These are phyloP conservation scores for Gamarada debralockiae DNA, from an alignment of 495 filamentous ascomycete species.

Conservation along the genomic window DNA sequence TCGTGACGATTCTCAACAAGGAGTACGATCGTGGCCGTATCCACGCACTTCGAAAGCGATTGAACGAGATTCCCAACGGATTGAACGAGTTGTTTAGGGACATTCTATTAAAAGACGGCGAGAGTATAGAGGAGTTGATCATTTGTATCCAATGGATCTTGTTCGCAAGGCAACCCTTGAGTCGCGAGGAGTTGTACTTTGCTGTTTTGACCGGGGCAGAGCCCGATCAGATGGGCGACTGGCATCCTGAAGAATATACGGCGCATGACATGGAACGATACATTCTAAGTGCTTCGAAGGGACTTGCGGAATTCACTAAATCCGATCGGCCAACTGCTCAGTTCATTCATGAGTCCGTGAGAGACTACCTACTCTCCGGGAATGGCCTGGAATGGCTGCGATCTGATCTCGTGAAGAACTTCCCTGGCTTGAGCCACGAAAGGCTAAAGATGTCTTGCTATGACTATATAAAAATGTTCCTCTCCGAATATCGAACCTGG, in stretches of 20 bases:
- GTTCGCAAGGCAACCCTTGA: slow-evolving; percentile 25
- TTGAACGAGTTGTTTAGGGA: slow-evolving; percentile 26
- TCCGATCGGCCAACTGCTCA: slow-evolving; percentile 22
- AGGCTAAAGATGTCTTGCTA: slow-evolving; percentile 30
- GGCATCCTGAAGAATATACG: slow-evolving; percentile 14
- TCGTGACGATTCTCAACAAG: slow-evolving; percentile 6
- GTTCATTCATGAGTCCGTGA: slow-evolving; percentile 40
- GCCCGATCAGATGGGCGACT: slow-evolving; percentile 7
- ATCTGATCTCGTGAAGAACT: slow-evolving; percentile 12
- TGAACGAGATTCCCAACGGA: slow-evolving; percentile 19
- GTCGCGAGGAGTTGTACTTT: slow-evolving; percentile 27
- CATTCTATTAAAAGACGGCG: slow-evolving; percentile 2
- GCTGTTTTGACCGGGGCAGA: slow-evolving; percentile 21
- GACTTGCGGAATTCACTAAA: slow-evolving; percentile 26
- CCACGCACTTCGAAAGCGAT: slow-evolving; percentile 4
- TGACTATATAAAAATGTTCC: slow-evolving; percentile 16
- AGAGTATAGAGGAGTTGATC: slow-evolving; percentile 7
- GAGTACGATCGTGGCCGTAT: no score
- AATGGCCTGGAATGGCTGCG: slow-evolving; percentile 13
- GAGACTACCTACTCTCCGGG: slow-evolving; percentile 25
- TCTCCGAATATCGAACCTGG: slow-evolving; percentile 4
- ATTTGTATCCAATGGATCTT: slow-evolving; percentile 32
- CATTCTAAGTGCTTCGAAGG: slow-evolving; percentile 25
- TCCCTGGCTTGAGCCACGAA: slow-evolving; percentile 26
- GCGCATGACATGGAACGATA: slow-evolving; percentile 20